phyloP scores from a whole-genome alignment of 2,329 filamentous ascomycete species.

The Talaromyces marneffei region DNA sequence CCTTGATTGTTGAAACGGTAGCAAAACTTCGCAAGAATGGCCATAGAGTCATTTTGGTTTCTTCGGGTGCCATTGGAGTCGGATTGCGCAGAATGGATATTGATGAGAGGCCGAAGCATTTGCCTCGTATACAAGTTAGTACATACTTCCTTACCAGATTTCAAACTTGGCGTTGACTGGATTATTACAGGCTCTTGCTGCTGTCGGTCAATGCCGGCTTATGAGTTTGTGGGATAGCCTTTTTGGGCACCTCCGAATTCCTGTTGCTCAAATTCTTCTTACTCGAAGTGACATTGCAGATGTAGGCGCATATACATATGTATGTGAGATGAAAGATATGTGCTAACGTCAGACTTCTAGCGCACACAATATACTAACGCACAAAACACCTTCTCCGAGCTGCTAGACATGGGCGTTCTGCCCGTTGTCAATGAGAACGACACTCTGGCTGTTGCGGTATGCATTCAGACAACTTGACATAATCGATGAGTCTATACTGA shows the following conservation, averaged over 20 bases:
- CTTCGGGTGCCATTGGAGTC: slow-evolving; percentile 93
- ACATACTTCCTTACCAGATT: not conserved
- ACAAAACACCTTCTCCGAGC: slow-evolving; percentile 85
- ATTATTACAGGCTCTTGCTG: slow-evolving; percentile 65
- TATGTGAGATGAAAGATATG: not conserved
- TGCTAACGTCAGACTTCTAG: slow-evolving; percentile 36
- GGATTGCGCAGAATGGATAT: slow-evolving; percentile 86
- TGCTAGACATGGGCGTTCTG: slow-evolving; percentile 91
- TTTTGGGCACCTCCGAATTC: slow-evolving; percentile 80
- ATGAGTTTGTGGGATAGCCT: slow-evolving; percentile 94
- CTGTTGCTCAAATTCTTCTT: slow-evolving; percentile 88
- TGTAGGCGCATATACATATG: slow-evolving; percentile 43
- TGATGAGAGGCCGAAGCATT: slow-evolving; percentile 78
- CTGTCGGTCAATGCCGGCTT: slow-evolving; percentile 90
- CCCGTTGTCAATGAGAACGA: slow-evolving; percentile 99
- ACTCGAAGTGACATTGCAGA: slow-evolving; percentile 96
- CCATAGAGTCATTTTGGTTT: slow-evolving; percentile 91
- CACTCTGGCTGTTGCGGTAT: slow-evolving; percentile 76
- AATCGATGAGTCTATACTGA: not conserved
- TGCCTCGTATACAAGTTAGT: slow-evolving; percentile 73
- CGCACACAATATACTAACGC: slow-evolving; percentile 93
- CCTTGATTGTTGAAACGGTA: slow-evolving; percentile 89
- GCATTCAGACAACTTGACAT: not conserved
- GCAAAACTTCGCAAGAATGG: slow-evolving; percentile 83
- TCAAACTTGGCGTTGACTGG: too few relatives aligned